A percentile compares a stretch with the other conserved stretches of the same genome.
Evolutionary conservation across 768 basidiomycete genomes (phyloP).

Genomic region (Russula griseocarnosa): DNA sequence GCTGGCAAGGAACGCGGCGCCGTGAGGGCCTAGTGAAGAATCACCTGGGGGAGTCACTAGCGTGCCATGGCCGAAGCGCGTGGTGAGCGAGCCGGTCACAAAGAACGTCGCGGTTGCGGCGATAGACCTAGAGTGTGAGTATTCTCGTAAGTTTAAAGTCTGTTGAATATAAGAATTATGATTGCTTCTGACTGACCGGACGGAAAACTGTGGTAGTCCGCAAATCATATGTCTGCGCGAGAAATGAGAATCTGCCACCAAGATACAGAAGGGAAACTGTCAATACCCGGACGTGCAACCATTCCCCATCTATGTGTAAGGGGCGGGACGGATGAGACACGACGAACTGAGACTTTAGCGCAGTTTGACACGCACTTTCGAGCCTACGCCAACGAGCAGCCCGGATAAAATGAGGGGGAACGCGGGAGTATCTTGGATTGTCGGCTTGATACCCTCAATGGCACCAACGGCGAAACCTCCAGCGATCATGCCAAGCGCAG

Average conservation of each 20-base stretch:
- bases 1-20: constrained; percentile 32
- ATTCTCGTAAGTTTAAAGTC: constrained; percentile 33
- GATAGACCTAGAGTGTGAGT: constrained; percentile 52
- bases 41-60: constrained; percentile 32
- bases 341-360: not conserved
- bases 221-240: constrained; percentile 56
- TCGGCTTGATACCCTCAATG: constrained; percentile 40
- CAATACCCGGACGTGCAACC: constrained; percentile 63
- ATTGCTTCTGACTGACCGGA: constrained; percentile 39
- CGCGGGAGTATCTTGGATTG: constrained; percentile 28
- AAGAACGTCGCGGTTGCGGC: constrained; percentile 54
- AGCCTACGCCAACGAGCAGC: constrained; percentile 54
- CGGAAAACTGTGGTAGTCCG: constrained; percentile 54
- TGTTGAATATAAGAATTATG: not conserved
- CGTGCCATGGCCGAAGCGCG: constrained; percentile 38
- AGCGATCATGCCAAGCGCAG: constrained; percentile 45
- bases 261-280: not conserved
- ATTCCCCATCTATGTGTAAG: constrained; percentile 43
- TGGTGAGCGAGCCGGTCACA: constrained; percentile 45
- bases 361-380: constrained; percentile 34
- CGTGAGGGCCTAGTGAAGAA: constrained; percentile 30
- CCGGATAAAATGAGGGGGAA: constrained; percentile 44
- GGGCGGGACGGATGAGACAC: not conserved
- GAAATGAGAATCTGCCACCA: not conserved
- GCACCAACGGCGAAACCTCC: constrained; percentile 46